Evolutionary conservation across 2,329 filamentous ascomycete species (phyloP).

Genomic region (Colletotrichum sp.): DNA sequence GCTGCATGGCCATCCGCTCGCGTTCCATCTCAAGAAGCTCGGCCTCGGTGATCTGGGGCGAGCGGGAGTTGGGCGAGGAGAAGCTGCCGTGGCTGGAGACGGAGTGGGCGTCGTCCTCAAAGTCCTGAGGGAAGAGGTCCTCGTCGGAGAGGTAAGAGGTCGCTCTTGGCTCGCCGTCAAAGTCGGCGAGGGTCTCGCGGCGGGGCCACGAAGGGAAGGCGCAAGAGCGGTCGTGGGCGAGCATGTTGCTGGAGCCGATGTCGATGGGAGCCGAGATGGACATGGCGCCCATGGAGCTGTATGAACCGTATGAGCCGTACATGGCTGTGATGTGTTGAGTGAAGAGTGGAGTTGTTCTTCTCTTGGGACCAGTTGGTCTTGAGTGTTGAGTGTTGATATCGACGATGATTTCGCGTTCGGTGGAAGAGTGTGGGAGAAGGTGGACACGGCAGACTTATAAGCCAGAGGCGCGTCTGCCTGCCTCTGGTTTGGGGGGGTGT

Average conservation of each 20-base stretch:
- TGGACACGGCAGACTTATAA: slow-evolving; percentile 22
- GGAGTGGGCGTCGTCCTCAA: slow-evolving; percentile 55
- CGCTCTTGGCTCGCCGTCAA: slow-evolving; percentile 44
- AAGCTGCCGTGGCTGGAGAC: slow-evolving; percentile 48
- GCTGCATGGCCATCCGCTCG: slow-evolving; percentile 55
- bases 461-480: slow-evolving; percentile 16
- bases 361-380: neutral
- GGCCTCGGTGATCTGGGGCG: slow-evolving; percentile 45
- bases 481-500: slow-evolving; percentile 7
- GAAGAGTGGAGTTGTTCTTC: slow-evolving; percentile 29
- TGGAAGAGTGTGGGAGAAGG: neutral
- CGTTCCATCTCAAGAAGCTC: slow-evolving; percentile 56
- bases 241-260: slow-evolving; percentile 46
- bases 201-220: slow-evolving; percentile 66
- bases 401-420: slow-evolving; percentile 4
- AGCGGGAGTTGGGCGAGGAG: slow-evolving; percentile 45
- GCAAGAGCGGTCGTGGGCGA: slow-evolving; percentile 49
- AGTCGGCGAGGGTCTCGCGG: slow-evolving; percentile 54
- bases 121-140: slow-evolving; percentile 61
- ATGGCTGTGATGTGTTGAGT: slow-evolving; percentile 36
- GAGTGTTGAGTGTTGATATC: neutral
- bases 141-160: slow-evolving; percentile 68
- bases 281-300: slow-evolving; percentile 51
- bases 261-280: slow-evolving; percentile 48
- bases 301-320: slow-evolving; percentile 57